phyloP scores from a whole-genome alignment of 305 asterid genomes.

The Plantago coronopus region DNA sequence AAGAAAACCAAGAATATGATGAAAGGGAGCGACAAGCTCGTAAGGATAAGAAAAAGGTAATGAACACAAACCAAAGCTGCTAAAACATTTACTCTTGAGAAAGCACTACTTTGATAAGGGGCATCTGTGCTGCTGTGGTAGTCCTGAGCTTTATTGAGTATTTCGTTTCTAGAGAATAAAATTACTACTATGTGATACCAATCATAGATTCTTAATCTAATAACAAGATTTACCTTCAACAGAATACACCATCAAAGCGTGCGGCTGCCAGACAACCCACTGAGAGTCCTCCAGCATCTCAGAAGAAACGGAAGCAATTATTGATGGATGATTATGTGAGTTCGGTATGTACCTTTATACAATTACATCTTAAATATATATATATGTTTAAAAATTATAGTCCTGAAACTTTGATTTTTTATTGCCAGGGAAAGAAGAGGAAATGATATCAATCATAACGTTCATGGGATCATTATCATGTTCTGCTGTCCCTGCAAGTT shows the following conservation, averaged over 20 bases:
- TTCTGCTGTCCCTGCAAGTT: constrained; percentile 4
- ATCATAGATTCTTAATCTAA: neutral
- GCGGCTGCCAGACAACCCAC: constrained; percentile 62
- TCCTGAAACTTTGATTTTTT: neutral
- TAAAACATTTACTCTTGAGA: no score
- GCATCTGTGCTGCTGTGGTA: no score
- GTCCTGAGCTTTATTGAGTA: no score
- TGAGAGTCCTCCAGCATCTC: constrained; percentile 64
- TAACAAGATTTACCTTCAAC: neutral
- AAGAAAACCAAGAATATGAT: constrained; percentile 92
- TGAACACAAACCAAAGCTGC: no score
- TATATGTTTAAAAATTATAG: no score
- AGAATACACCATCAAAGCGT: constrained; percentile 69
- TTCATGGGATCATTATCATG: neutral
- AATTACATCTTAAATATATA: neutral
- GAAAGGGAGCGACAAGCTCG: constrained; percentile 99
- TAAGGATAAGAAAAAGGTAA: constrained; percentile 93
- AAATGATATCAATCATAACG: constrained; percentile 33
- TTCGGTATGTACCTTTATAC: constrained; percentile 46
- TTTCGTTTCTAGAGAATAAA: no score
- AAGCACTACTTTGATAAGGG: no score
- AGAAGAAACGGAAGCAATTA: constrained; percentile 73
- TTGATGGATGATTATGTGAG: constrained; percentile 73
- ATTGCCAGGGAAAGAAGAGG: constrained; percentile 72
- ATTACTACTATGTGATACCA: no score